Percentiles rank a stretch among this genome's conserved stretches.
Conservation (phyloP, 768 basidiomycete species). For the Mycena vulgaris region DNA sequence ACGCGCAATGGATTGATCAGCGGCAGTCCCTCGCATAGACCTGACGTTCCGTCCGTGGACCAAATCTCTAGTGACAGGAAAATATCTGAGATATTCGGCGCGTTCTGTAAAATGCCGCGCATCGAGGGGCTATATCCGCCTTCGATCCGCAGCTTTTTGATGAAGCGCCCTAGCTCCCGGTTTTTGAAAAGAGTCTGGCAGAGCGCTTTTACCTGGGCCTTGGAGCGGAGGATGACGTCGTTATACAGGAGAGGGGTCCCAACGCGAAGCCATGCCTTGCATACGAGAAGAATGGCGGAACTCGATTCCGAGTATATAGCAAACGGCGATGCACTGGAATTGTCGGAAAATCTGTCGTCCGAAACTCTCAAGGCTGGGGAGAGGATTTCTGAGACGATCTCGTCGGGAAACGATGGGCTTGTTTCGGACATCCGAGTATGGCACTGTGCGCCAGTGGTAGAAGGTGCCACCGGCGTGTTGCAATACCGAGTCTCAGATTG, state of each 20-base stretch:
- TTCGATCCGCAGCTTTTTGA: constrained; percentile 43
- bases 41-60: not conserved
- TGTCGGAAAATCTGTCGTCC: constrained; percentile 34
- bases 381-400: constrained; percentile 34
- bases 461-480: no score
- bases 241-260: constrained; percentile 45
- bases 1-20: not conserved
- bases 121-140: constrained; percentile 43
- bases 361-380: constrained; percentile 24
- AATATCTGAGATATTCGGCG: constrained; percentile 14
- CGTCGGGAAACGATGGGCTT: constrained; percentile 37
- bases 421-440: no score
- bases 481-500: no score
- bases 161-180: constrained; percentile 33
- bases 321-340: constrained; percentile 35
- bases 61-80: not conserved
- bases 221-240: constrained; percentile 42
- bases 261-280: constrained; percentile 45
- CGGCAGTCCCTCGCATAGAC: not conserved
- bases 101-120: not conserved
- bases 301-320: constrained; percentile 28
- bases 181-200: constrained; percentile 30
- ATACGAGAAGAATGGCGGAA: constrained; percentile 39
- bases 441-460: no score
- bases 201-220: constrained; percentile 43